Evolutionary conservation across 768 basidiomycete genomes (phyloP).

Genomic region (Rhodotorula toruloides): DNA sequence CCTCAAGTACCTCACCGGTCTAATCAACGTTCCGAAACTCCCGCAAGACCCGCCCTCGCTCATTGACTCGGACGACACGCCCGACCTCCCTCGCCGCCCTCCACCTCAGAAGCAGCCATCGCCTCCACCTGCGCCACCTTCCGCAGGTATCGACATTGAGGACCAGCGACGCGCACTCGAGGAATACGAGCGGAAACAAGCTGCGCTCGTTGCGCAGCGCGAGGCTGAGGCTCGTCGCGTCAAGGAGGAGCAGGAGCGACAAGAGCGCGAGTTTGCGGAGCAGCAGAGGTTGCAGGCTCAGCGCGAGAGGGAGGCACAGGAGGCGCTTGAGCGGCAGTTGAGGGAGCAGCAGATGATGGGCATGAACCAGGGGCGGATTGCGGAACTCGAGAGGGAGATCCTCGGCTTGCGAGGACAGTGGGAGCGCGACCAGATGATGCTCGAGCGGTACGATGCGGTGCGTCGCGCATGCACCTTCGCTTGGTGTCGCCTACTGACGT

Average conservation of each 20-base stretch:
- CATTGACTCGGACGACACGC: slow-evolving; percentile 68
- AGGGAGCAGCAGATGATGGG: slow-evolving; percentile 76
- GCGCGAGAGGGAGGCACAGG: slow-evolving; percentile 78
- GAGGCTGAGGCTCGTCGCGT: slow-evolving; percentile 78
- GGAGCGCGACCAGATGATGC: slow-evolving; percentile 92
- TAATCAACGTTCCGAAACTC: slow-evolving; percentile 97
- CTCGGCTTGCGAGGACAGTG: slow-evolving; percentile 93
- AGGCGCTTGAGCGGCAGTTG: slow-evolving; percentile 62
- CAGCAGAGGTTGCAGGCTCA: slow-evolving; percentile 83
- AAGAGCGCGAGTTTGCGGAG: slow-evolving; percentile 82
- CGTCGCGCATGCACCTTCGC: slow-evolving; percentile 18
- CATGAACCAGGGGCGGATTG: slow-evolving; percentile 59
- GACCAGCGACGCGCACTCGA: slow-evolving; percentile 93
- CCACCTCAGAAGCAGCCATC: slow-evolving; percentile 56
- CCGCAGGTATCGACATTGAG: slow-evolving; percentile 62
- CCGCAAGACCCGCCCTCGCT: slow-evolving; percentile 97
- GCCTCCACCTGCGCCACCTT: slow-evolving; percentile 67
- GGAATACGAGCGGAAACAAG: slow-evolving; percentile 92
- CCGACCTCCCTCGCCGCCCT: slow-evolving; percentile 79
- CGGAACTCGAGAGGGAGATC: slow-evolving; percentile 82
- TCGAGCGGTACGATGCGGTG: slow-evolving; percentile 95
- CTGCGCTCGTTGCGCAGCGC: slow-evolving; percentile 71
- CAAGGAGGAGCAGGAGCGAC: slow-evolving; percentile 67
- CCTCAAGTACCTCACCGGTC: slow-evolving; percentile 90
- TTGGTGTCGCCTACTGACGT: slow-evolving; percentile 2